phyloP scores from a whole-genome alignment of 495 filamentous ascomycete species.

The Lentithecium fluviatile region DNA sequence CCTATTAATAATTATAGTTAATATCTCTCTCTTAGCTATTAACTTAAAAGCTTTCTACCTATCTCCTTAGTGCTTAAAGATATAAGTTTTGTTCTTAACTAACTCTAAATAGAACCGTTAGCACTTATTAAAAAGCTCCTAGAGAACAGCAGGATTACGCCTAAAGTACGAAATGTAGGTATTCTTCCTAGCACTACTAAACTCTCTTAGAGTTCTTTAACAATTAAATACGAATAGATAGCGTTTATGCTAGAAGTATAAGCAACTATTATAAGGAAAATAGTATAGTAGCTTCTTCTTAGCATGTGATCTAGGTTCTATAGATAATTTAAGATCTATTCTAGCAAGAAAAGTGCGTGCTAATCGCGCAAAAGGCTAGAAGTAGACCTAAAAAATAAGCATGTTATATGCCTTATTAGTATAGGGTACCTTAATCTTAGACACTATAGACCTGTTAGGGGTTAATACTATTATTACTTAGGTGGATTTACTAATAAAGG shows the following conservation, averaged over 20 bases:
- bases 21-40: conserved; percentile 17
- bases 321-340: conserved; percentile 16
- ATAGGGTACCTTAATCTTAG: no score
- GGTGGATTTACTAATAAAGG: conserved; percentile 5
- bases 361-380: no score
- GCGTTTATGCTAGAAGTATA: conserved; percentile 17
- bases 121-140: conserved; percentile 7
- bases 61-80: conserved; percentile 18
- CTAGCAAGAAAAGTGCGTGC: no score
- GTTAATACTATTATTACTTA: not conserved
- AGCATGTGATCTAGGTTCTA: conserved; percentile 18
- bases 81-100: conserved; percentile 13
- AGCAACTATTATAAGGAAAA: conserved; percentile 15
- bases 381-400: no score
- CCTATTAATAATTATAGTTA: conserved; percentile 13
- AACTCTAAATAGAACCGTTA: conserved; percentile 16
- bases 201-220: conserved; percentile 11
- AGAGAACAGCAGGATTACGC: conserved; percentile 12
- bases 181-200: conserved; percentile 8
- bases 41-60: conserved; percentile 11
- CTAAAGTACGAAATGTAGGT: conserved; percentile 12
- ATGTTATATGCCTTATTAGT: no score
- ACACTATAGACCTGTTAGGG: no score
- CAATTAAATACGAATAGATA: conserved; percentile 18
- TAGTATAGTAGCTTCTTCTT: conserved; percentile 19